Evolutionary conservation across 192 early-diverging fungal species (phyloP).

Genomic region (Coemansia sp.): DNA sequence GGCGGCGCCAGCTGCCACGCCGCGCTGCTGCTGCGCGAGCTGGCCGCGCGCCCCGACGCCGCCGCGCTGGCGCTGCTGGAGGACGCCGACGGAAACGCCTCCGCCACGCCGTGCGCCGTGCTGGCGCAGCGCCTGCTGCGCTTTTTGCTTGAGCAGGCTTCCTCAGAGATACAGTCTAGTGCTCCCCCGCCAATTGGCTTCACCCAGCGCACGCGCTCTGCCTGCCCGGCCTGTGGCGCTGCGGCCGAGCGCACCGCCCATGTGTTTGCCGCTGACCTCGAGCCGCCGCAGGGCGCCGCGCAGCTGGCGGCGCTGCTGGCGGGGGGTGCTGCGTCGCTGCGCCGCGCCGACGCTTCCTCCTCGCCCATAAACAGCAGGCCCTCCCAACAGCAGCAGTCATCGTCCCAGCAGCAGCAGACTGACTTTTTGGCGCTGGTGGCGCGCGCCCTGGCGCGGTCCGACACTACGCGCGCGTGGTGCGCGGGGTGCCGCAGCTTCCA

Average conservation of each 20-base stretch:
- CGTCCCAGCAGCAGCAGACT: conserved; percentile 10
- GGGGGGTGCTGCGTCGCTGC: conserved; percentile 43
- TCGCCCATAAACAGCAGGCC: too few species aligned
- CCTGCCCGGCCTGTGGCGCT: conserved; percentile 71
- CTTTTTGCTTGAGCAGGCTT: conserved; percentile 93
- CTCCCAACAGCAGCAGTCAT: conserved; percentile 13
- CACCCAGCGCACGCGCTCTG: conserved; percentile 22
- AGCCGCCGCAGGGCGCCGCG: conserved; percentile 62
- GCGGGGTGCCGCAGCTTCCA: conserved; percentile 82
- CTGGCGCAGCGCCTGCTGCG: conserved; percentile 89
- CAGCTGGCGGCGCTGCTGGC: conserved; percentile 44
- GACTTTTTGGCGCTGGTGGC: conserved; percentile 32
- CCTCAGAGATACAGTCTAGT: too few species aligned
- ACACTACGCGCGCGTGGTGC: conserved; percentile 78
- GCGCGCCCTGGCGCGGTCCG: conserved; percentile 17
- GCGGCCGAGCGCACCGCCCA: conserved; percentile 64
- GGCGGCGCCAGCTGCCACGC: conserved; percentile 97
- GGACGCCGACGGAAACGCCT: conserved; percentile 64
- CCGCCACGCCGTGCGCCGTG: conserved; percentile 63
- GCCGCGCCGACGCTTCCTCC: conserved; percentile 39
- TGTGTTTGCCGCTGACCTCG: conserved; percentile 86
- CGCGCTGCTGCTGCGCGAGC: conserved; percentile 84
- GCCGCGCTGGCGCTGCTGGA: conserved; percentile 87
- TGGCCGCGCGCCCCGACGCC: conserved; percentile 85
- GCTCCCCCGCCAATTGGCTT: conserved; percentile 37